Base-by-base conservation (phyloP, 129 eudicot species). In the Ambrosia trifida region DNA sequence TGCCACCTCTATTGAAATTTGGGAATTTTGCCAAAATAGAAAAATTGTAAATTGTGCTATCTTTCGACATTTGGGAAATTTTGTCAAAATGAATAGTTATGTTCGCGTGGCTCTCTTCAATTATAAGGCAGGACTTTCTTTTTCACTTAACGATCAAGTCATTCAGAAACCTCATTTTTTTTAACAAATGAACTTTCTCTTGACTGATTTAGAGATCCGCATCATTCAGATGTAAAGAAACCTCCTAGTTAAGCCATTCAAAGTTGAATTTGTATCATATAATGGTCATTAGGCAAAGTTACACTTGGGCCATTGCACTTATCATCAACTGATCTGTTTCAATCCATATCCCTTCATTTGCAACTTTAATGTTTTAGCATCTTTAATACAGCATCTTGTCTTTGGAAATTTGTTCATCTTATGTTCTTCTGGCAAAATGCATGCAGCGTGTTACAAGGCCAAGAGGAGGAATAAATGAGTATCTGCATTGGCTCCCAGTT, bases 391-490 rank as follows among this genome's bases (percentile, higher is more conserved):
- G 9, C 19, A 31, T 41, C 19, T 19, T 51, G 36, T 32, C 24
- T 11, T 62, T 50, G 58, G 51, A 75, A 68, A 31, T 49, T 53
- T 76, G 35, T 50, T 44, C 63, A 33, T 68, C 14, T 54, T 28
- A 16, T 54, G 35, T 47, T 46, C 30, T 80, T 74, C 58, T 74
- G 66, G 54, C 40, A 20, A 58, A 58, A 31, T 62, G 50, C 69
- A 53, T 81, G 87, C 85, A 93, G 98, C 91, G 95, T 50, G 96
- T 93, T 64, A 89, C 90, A 33, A 89, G 98, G 68, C 98, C 98
- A 64, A 85, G 84, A 49, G 98, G 98, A 78, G 98, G 98, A 70
- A 75, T 93, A 61, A 89, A 93, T 80, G 98, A 93, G 41, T 93
- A 84, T 83, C 78, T 93, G 62, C 95, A 83, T 62, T 93, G 98